A percentile compares a stretch with the other conserved stretches of the same genome.
These are phyloP conservation scores for Endotrypanum monterogeii DNA, from an alignment of 208 protist species.

Conservation along the genomic window DNA sequence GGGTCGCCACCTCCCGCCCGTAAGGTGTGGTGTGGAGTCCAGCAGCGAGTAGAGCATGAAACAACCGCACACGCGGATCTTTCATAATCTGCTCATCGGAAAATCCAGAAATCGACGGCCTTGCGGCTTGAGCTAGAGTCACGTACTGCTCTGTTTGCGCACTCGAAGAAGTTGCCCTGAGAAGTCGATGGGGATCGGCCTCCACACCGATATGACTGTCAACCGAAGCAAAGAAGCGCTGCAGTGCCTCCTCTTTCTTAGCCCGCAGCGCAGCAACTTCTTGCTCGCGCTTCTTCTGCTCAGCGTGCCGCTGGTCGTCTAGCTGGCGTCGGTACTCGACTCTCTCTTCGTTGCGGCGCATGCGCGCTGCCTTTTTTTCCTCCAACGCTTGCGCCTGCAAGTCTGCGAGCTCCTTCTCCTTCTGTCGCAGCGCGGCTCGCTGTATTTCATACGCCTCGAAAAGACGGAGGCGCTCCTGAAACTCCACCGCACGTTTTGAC, in stretches of 20 bases:
- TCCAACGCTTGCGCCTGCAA: constrained; percentile 40
- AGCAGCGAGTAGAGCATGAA: constrained; percentile 72
- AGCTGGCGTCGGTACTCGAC: constrained; percentile 57
- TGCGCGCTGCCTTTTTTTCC: constrained; percentile 38
- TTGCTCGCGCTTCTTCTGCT: constrained; percentile 35
- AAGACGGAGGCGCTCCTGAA: constrained; percentile 60
- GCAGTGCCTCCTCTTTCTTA: constrained; percentile 56
- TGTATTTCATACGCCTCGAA: constrained; percentile 48
- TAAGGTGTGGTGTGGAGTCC: constrained; percentile 81
- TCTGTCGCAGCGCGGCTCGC: constrained; percentile 37
- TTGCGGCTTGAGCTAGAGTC: constrained; percentile 43
- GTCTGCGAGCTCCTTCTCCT: constrained; percentile 44
- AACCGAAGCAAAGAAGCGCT: constrained; percentile 73
- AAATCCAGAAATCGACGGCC: constrained; percentile 48
- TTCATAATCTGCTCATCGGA: constrained; percentile 77
- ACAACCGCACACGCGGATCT: constrained; percentile 81
- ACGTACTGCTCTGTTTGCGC: constrained; percentile 43
- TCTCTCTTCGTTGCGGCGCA: constrained; percentile 50
- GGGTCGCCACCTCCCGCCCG: constrained; percentile 66
- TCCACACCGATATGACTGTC: constrained; percentile 67
- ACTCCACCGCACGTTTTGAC: constrained; percentile 44
- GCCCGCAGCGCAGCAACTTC: constrained; percentile 46
- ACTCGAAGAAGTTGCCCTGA: constrained; percentile 65
- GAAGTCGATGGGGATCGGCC: constrained; percentile 54
- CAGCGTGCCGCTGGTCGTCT: constrained; percentile 42